Evolutionary conservation across 805 yeast species (phyloP).

Genomic region (Kurtzmaniella fragi): DNA sequence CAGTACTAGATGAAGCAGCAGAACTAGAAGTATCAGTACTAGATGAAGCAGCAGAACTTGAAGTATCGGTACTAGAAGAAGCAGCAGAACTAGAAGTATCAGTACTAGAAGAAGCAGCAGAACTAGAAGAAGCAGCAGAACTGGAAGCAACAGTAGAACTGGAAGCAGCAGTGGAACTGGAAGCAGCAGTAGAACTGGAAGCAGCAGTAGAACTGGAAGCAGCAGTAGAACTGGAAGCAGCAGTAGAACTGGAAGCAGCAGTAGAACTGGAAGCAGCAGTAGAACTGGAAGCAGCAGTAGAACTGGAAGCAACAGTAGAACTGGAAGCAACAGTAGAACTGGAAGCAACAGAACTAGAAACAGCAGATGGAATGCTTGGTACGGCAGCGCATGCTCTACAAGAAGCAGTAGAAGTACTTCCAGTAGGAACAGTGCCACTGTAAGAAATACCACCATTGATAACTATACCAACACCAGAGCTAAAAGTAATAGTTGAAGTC

Average conservation of each 20-base stretch:
- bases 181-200: conserved; percentile 1
- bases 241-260: background rate
- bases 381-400: conserved; percentile 3
- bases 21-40: background rate
- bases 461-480: background rate
- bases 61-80: background rate
- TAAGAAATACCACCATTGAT: conserved; percentile 2
- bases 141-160: background rate
- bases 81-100: background rate
- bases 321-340: background rate
- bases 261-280: background rate
- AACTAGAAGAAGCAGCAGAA: background rate
- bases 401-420: conserved; percentile 1
- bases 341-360: no score
- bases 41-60: background rate
- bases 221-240: background rate
- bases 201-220: background rate
- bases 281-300: background rate
- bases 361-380: conserved; percentile 2
- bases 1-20: background rate
- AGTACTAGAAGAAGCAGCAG: background rate
- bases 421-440: conserved; percentile 3
- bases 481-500: background rate
- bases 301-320: background rate
- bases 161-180: background rate